Conservation (phyloP, 2,329 filamentous ascomycete species). For the Arthrinium puccinioides region DNA sequence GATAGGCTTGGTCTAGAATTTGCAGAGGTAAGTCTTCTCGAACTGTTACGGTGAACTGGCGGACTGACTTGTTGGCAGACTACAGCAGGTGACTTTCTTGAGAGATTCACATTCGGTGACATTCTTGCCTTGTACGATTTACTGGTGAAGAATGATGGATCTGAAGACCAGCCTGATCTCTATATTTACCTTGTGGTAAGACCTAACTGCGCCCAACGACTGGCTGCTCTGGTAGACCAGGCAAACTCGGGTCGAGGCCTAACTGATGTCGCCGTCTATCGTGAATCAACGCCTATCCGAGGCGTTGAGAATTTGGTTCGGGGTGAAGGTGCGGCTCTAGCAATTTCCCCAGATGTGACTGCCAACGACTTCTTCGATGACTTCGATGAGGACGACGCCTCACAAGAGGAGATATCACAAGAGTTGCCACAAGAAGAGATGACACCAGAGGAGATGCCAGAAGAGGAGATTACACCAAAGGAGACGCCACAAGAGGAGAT, state of each 20-base stretch:
- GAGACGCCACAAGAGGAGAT: too few relatives aligned
- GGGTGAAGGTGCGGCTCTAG: slow-evolving; percentile 3
- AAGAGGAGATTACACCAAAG: too few relatives aligned
- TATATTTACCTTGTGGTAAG: slow-evolving; percentile 24
- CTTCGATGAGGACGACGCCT: neutral
- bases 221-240: slow-evolving; percentile 22
- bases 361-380: neutral
- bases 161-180: slow-evolving; percentile 15
- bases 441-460: neutral
- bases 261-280: slow-evolving; percentile 23
- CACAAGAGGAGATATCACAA: neutral
- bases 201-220: slow-evolving; percentile 22
- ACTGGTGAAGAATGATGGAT: slow-evolving; percentile 21
- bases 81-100: slow-evolving; percentile 19
- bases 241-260: slow-evolving; percentile 22
- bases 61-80: slow-evolving; percentile 14
- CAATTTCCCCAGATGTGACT: slow-evolving; percentile 7
- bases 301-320: slow-evolving; percentile 10
- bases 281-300: slow-evolving; percentile 13
- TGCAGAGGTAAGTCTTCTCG: slow-evolving; percentile 18
- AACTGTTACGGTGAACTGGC: neutral
- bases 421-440: neutral
- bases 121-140: slow-evolving; percentile 21
- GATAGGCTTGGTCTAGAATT: slow-evolving; percentile 25
- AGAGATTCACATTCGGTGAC: slow-evolving; percentile 21